phyloP scores from a whole-genome alignment of 2,329 filamentous ascomycete species.

The Penicillium sp. region DNA sequence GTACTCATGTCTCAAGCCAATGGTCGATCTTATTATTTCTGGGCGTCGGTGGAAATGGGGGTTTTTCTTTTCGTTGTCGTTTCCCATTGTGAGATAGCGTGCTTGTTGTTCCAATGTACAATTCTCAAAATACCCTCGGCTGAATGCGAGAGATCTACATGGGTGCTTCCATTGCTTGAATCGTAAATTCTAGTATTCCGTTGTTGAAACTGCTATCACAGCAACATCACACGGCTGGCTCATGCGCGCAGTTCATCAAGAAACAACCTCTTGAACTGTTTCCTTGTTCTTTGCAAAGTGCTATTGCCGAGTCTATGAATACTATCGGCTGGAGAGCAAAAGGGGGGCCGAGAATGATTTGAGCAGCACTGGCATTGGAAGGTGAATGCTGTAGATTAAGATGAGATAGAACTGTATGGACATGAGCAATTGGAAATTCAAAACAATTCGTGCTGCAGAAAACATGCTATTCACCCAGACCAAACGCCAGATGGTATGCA shows the following conservation, averaged over 20 bases:
- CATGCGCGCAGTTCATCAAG: background rate
- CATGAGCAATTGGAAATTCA: background rate
- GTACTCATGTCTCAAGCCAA: conserved; percentile 21
- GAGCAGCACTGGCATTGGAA: background rate
- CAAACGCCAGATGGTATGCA: conserved; percentile 14
- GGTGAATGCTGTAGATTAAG: background rate
- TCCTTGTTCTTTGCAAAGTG: background rate
- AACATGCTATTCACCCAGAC: background rate
- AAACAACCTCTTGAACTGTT: background rate
- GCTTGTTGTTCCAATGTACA: conserved; percentile 31
- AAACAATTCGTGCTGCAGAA: background rate
- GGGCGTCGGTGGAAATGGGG: conserved; percentile 22
- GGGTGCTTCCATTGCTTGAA: background rate
- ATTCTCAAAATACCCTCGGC: conserved; percentile 38
- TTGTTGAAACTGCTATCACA: background rate
- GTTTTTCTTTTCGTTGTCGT: conserved; percentile 5
- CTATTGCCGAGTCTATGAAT: too few species aligned
- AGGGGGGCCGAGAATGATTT: too few species aligned
- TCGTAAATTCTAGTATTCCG: background rate
- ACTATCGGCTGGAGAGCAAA: too few species aligned
- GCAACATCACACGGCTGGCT: background rate
- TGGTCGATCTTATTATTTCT: conserved; percentile 13
- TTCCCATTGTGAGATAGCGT: conserved; percentile 25
- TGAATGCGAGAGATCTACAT: conserved; percentile 21
- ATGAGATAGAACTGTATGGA: background rate